These are phyloP conservation scores for Populus hybrid DNA, from an alignment of 441 rosid species.

Conservation along the genomic window DNA sequence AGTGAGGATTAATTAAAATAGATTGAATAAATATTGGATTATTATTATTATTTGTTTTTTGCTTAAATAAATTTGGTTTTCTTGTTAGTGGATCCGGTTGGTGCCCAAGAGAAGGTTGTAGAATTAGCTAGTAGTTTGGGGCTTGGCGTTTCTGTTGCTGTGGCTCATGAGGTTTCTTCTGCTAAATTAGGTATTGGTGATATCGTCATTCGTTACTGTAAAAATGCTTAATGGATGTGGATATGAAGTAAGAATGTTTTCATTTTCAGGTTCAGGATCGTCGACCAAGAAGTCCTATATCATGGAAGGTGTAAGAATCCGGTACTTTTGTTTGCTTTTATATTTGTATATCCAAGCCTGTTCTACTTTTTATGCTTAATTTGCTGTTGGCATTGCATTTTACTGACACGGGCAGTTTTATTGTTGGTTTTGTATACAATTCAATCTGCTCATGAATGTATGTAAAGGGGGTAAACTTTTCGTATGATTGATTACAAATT, in stretches of 20 bases:
- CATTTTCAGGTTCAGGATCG: slow-evolving; percentile 41
- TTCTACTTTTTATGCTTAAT: not conserved
- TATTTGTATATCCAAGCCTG: not conserved
- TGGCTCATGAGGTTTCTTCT: slow-evolving; percentile 60
- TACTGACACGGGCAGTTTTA: not conserved
- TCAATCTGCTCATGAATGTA: not conserved
- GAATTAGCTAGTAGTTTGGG: slow-evolving; percentile 16
- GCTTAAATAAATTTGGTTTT: slow-evolving; percentile 3
- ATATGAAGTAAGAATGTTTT: not conserved
- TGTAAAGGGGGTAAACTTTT: not conserved
- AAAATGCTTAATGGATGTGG: not conserved
- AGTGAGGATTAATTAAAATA: slow-evolving; percentile 35
- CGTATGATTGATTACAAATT: not conserved
- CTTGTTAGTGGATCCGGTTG: slow-evolving; percentile 31
- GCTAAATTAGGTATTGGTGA: slow-evolving; percentile 35
- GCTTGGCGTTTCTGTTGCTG: slow-evolving; percentile 53
- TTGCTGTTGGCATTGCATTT: slow-evolving; percentile 1
- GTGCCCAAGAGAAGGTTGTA: slow-evolving; percentile 21
- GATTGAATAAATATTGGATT: slow-evolving; percentile 1
- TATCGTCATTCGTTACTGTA: not conserved
- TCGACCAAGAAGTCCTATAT: slow-evolving; percentile 27
- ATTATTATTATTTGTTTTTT: not conserved
- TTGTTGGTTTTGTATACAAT: not conserved
- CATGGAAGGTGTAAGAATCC: slow-evolving; percentile 54
- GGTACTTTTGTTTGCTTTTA: slow-evolving; percentile 21